A percentile compares a stretch with the other conserved stretches of the same genome.
These are phyloP conservation scores for Suhomyces chickasaworum DNA, from an alignment of 1,139 yeast genomes.

Conservation along the genomic window DNA sequence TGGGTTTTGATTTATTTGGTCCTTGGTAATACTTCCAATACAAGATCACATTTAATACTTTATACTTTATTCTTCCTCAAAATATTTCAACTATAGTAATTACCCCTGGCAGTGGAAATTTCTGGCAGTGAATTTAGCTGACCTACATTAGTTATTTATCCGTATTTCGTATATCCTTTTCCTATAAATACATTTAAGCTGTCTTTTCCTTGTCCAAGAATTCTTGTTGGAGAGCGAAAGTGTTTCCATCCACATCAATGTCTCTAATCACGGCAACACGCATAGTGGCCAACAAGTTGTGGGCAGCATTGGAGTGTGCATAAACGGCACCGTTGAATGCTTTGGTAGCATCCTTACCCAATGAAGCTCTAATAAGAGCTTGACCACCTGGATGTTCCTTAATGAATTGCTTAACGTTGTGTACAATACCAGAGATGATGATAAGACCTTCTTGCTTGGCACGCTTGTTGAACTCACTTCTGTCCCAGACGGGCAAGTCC, in stretches of 20 bases:
- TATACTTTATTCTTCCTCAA: too few relatives aligned
- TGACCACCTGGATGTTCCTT: conserved; percentile 98
- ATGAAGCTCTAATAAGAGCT: conserved; percentile 79
- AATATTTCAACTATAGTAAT: too few relatives aligned
- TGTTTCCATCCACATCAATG: conserved; percentile 53
- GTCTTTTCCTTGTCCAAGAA: conserved; percentile 47
- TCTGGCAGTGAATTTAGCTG: background rate
- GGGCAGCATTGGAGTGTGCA: conserved; percentile 96
- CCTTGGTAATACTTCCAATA: too few relatives aligned
- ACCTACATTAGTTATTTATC: background rate
- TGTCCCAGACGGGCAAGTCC: conserved; percentile 89
- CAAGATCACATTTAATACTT: too few relatives aligned
- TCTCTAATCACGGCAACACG: conserved; percentile 90
- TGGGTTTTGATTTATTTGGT: too few relatives aligned
- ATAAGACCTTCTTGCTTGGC: conserved; percentile 63
- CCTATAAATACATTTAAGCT: conserved; percentile 10
- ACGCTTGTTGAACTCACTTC: conserved; percentile 72
- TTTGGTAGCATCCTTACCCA: conserved; percentile 95
- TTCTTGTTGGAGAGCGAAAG: conserved; percentile 55
- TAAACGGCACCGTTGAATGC: conserved; percentile 98
- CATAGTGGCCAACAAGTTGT: conserved; percentile 91
- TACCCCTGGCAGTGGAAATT: too few relatives aligned
- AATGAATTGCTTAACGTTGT: conserved; percentile 81
- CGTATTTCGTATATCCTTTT: conserved; percentile 4
- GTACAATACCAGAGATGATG: conserved; percentile 91